phyloP scores from a whole-genome alignment of 345 rosid species.

The Eucalyptus tenuipes region DNA sequence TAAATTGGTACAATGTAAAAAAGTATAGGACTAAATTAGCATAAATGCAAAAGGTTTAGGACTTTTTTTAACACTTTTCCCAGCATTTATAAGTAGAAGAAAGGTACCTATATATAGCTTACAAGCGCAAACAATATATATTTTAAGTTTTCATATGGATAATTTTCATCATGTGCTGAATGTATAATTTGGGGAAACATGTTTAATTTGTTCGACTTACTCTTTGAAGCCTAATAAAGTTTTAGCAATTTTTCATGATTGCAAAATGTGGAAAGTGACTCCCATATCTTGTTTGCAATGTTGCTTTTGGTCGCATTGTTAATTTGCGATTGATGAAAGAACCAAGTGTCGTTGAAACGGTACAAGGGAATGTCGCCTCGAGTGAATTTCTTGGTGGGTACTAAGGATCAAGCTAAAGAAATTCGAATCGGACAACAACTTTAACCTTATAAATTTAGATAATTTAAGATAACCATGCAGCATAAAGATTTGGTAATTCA shows the following conservation, averaged over 20 bases:
- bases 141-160: neutral
- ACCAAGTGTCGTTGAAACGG: neutral
- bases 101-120: neutral
- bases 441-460: neutral
- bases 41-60: no score
- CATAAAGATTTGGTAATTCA: neutral
- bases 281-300: neutral
- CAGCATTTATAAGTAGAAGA: neutral
- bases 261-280: neutral
- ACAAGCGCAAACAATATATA: neutral
- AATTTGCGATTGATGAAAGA: neutral
- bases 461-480: neutral
- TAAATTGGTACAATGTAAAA: no score
- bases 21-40: no score
- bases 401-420: neutral
- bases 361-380: neutral
- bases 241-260: neutral
- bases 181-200: neutral
- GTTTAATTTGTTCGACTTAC: neutral
- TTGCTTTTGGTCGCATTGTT: neutral
- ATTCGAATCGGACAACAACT: neutral
- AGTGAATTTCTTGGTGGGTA: neutral
- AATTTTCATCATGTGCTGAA: neutral
- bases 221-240: neutral
- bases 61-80: no score